Base-by-base conservation (phyloP, 2,329 filamentous ascomycete genomes). In the Trichoderma brevicompactum region DNA sequence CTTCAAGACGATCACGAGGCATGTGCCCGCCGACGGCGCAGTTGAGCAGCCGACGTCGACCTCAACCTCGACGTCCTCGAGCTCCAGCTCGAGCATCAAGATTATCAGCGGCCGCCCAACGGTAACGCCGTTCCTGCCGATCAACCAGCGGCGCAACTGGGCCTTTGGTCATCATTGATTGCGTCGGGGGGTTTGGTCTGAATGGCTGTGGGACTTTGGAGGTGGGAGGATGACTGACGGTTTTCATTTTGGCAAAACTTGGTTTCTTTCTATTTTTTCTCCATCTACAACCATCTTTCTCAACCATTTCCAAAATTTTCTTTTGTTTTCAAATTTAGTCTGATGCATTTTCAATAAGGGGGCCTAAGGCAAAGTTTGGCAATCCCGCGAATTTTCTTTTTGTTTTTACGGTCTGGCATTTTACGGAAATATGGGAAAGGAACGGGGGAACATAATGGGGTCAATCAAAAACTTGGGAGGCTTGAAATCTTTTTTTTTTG, bases 81-180 rank as follows among this genome's bases (percentile, higher is more conserved):
- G 56, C 44, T 49, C 56, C 1, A 40, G 56, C 44, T 60, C 43
- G 3, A 49, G 32, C 56, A 13, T 34, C 53, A 44, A 48, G 34
- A 12, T 48, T 34, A 40, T 41, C 28, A 53, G 23, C 36, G 44
- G 36, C 32, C 65, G 65, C 15, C 65, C 65, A 2, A 64, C 65
- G 5, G 65, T 66, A 41, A 66, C 65, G 23, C 59, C 65, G 38
- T 44, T 65, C 28, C 7, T 23, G 28, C 55, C 64, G 13, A 12
- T 50, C 44, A 38, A 19, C 12, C 19, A 38, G n/a, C 56, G 64
- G 1, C 59, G 52, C 32, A 50, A 66, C 59, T 66, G 65, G 65
- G 59, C 48, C 4, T 66, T 66, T 17, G 65, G 65, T n/a, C 41
- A 38, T 9, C 60, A 64, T 38, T 66, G 19, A 66, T 23, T 17